Conservation (phyloP, 2,329 filamentous ascomycete species). For the Graphilbum fragrans region DNA sequence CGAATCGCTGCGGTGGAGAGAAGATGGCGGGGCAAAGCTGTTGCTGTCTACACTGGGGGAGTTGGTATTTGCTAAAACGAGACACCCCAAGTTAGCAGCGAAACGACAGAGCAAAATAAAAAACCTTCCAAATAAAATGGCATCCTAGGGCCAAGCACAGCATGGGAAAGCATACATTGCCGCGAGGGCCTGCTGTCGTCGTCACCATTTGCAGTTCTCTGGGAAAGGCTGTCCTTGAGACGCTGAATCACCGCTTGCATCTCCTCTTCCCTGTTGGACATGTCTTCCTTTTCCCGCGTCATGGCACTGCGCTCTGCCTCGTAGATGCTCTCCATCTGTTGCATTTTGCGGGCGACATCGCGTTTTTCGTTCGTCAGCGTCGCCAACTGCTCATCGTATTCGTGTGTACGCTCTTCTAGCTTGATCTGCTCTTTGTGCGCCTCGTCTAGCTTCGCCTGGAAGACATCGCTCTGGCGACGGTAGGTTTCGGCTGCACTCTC, state of each 20-base stretch:
- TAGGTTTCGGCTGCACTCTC: constrained; percentile 68
- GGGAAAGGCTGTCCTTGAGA: constrained; percentile 77
- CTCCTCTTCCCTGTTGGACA: constrained; percentile 73
- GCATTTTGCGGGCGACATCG: constrained; percentile 68
- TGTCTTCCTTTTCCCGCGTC: constrained; percentile 85
- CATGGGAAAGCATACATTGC: constrained; percentile 29
- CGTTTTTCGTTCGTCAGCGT: constrained; percentile 72
- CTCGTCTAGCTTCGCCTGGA: constrained; percentile 81
- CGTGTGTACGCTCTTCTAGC: constrained; percentile 78
- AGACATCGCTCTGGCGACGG: constrained; percentile 71
- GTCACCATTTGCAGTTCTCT: constrained; percentile 47
- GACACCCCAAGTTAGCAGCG: neutral
- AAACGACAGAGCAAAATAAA: neutral
- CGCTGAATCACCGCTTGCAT: constrained; percentile 83
- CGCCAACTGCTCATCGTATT: constrained; percentile 75
- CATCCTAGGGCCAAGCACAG: neutral
- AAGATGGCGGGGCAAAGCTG: constrained; percentile 78
- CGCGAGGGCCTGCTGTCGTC: constrained; percentile 47
- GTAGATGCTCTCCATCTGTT: constrained; percentile 87
- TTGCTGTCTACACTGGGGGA: constrained; percentile 60
- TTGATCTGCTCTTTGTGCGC: constrained; percentile 70
- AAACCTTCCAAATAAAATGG: neutral
- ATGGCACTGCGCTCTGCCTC: constrained; percentile 80
- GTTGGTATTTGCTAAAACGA: constrained; percentile 30
- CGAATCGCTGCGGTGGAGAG: constrained; percentile 77